Evolutionary conservation across 768 basidiomycete genomes (phyloP), one percentile per base, ranked within the genome.

Genomic region (Boletus subparvulus): DNA sequence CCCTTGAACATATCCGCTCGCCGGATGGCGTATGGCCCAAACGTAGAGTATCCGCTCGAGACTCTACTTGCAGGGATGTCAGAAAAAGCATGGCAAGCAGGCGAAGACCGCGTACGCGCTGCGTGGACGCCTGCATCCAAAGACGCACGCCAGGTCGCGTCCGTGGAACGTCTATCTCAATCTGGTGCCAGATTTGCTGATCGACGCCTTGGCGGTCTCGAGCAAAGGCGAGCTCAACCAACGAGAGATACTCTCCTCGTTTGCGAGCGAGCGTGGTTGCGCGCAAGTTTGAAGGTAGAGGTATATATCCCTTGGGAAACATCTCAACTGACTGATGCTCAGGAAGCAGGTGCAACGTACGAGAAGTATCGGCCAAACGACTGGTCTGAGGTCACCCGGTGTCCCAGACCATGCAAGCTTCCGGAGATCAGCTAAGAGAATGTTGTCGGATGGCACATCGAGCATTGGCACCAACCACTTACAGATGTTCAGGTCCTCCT

Each of bases 141-240:
- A 99, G 74, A 36, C 78, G 81, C 12, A 96, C 86, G 21, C 95
- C 94, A 17, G 97, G 95, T 48, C 95, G 77, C 39, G 97, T 99
- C 51, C 97, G 80, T 12, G 97, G 97, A 7, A 98, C 96, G 66
- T 99, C 97, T 57, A 98, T 98, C 68, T 94, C 93, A 64, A 98
- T 98, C 73, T 99, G 97, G 74, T 98, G 97, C 97, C 97, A 98
- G 68, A 98, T 96, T 73, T 92, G 90, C 65, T 94, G 93, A 72
- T 99, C 96, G 32, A 96, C 80, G 0, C 90, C 87, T 54, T 90
- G 87, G 32, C 84, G 82, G 55, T 93, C 93, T 39, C 91, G 82
- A 13, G 90, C 85, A 70, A 98, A 99, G 16, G 97, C 88, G 17
- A 94, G 78, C 61, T 92, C 84, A 9, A 96, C 95, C 58, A 98